Base-by-base conservation (phyloP, 2,329 filamentous ascomycete genomes). In the Ascochyta clinopodiicola region DNA sequence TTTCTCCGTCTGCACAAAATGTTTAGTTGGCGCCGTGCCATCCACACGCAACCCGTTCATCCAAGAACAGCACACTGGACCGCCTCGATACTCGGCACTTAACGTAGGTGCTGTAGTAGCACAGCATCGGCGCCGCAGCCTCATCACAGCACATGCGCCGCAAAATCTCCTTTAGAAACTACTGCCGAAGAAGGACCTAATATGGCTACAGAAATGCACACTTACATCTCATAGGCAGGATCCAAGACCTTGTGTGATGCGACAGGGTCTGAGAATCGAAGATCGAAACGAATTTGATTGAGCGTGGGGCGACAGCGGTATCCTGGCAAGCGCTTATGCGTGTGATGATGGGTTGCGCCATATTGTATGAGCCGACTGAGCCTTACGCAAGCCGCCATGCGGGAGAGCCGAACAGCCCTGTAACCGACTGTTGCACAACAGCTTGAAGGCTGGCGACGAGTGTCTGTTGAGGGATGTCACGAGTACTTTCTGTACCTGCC, bases 321-420 rank as follows among this genome's bases (percentile, higher is more conserved):
- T 50, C 48, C 59, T n/a, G 29, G 54, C 50, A 50, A 61, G 64
- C 67, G 67, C 66, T 65, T 70, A 68, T 70, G 66, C 62, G 63
- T 61, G 67, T 63, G 64, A 68, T 68, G 57, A 44, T 60, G 57
- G 53, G 57, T 31, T 44, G 52, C 54, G 44, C 61, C 59, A 52
- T 57, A 58, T 51, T 55, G 59, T 54, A 37, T 43, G 43, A 51
- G 27, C 54, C 54, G 22, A 36, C 44, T 34, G 44, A 44, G 53
- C 42, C 52, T 39, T 42, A 42, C 37, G 47, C 53, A 51, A 54
- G 32, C 37, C 42, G 35, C 42, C 29, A 34, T 44, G 54, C 55
- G 46, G 43, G 45, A 57, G 49, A 48, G 36, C 50, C 43, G 58
- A 57, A 56, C 35, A 40, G 44, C 46, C 47, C 24, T 47, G 37